Evolutionary conservation across 805 yeast species (phyloP).

Genomic region (Starmerella sirachaensis): DNA sequence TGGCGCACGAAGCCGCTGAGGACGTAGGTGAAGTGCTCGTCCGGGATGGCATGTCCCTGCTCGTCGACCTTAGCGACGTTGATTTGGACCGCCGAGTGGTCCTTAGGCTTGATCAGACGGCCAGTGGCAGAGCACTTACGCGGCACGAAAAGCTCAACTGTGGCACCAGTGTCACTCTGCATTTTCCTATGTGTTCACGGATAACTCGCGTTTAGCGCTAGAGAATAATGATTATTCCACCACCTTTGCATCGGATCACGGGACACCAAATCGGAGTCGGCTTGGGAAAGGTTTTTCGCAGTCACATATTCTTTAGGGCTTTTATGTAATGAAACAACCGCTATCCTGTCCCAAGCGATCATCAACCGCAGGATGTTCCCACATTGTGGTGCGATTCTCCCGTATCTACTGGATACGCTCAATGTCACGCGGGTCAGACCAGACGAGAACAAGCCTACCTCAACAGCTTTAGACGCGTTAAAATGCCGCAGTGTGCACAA

Average conservation of each 20-base stretch:
- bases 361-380: too few relatives aligned
- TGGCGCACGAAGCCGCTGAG: slow-evolving; percentile 94
- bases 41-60: slow-evolving; percentile 88
- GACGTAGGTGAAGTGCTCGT: slow-evolving; percentile 88
- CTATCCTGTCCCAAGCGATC: background rate
- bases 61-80: slow-evolving; percentile 97
- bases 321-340: slow-evolving; percentile 2
- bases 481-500: too few relatives aligned
- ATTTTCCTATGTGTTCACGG: slow-evolving; percentile 37
- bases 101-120: slow-evolving; percentile 99
- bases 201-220: too few relatives aligned
- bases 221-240: too few relatives aligned
- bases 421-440: too few relatives aligned
- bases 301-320: slow-evolving; percentile 9
- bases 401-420: too few relatives aligned
- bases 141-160: slow-evolving; percentile 99
- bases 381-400: too few relatives aligned
- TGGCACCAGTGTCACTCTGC: slow-evolving; percentile 99
- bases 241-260: too few relatives aligned
- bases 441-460: too few relatives aligned
- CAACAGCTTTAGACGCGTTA: too few relatives aligned
- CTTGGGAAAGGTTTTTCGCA: background rate
- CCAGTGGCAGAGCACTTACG: slow-evolving; percentile 99
- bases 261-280: too few relatives aligned
- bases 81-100: slow-evolving; percentile 98